Conservation (phyloP, 139 green algal genomes). For the Chlorella sorokiniana region DNA sequence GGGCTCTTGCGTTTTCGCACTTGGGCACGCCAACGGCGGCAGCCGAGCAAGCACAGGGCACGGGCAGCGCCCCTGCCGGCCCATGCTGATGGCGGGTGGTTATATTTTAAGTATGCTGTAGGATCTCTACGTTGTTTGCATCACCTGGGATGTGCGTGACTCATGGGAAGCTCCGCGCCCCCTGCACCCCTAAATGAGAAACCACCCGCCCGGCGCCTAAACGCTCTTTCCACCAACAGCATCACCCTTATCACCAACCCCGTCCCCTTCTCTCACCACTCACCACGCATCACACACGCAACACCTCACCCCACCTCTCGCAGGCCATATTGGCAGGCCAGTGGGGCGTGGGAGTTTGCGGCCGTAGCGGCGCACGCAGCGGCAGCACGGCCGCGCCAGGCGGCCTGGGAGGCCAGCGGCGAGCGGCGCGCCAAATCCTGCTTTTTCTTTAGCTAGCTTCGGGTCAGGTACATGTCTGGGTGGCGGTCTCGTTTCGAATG, state of each 20-base stretch:
- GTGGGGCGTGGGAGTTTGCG: constrained; percentile 57
- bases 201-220: background rate
- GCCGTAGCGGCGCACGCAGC: constrained; percentile 60
- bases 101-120: background rate
- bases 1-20: background rate
- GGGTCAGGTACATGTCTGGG: background rate
- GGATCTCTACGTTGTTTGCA: background rate
- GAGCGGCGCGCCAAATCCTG: constrained; percentile 66
- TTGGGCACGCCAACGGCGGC: no score
- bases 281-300: background rate
- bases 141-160: background rate
- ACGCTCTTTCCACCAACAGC: background rate
- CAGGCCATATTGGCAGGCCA: constrained; percentile 67
- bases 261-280: no score
- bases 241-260: no score
- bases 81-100: no score
- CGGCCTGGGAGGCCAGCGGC: constrained; percentile 71
- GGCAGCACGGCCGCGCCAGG: constrained; percentile 51
- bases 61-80: no score
- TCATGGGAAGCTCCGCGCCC: no score
- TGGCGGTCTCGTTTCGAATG: no score
- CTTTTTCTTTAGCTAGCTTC: constrained; percentile 63
- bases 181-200: background rate
- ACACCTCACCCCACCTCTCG: background rate
- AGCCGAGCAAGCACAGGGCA: no score